Conservation (phyloP, 1,139 yeast genomes). For the Yamadazyma triangularis region DNA sequence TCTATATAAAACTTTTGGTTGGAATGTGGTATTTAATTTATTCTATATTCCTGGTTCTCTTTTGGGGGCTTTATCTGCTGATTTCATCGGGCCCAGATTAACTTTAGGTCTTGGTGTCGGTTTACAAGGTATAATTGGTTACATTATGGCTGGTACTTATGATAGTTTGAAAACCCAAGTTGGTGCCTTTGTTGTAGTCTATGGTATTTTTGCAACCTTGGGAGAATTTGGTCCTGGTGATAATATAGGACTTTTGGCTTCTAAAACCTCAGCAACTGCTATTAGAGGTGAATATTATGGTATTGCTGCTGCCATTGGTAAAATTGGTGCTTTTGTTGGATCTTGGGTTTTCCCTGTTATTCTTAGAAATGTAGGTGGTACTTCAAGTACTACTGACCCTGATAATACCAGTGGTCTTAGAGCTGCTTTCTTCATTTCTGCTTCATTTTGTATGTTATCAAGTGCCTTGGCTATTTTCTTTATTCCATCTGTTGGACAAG, state of each 20-base stretch:
- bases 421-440: slow-evolving; percentile 80
- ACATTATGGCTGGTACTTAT: slow-evolving; percentile 74
- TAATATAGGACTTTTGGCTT: slow-evolving; percentile 80
- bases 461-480: slow-evolving; percentile 66
- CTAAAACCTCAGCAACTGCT: slow-evolving; percentile 83
- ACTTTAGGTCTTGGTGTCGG: slow-evolving; percentile 67
- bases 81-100: slow-evolving; percentile 82
- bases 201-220: slow-evolving; percentile 77
- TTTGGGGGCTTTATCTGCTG: slow-evolving; percentile 78
- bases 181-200: slow-evolving; percentile 78
- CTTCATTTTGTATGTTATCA: slow-evolving; percentile 70
- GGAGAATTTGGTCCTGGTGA: slow-evolving; percentile 98
- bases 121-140: slow-evolving; percentile 78
- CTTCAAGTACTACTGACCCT: slow-evolving; percentile 10
- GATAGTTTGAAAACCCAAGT: slow-evolving; percentile 51
- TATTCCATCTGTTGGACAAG: slow-evolving; percentile 80
- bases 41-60: slow-evolving; percentile 90
- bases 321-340: slow-evolving; percentile 90
- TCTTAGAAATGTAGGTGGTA: slow-evolving; percentile 26
- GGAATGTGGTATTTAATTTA: slow-evolving; percentile 85
- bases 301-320: slow-evolving; percentile 86
- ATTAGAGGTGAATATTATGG: slow-evolving; percentile 90
- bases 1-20: slow-evolving; percentile 76
- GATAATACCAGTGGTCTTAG: slow-evolving; percentile 46
- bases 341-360: slow-evolving; percentile 82